Evolutionary conservation across 176 grass and related monocot genomes (phyloP), one percentile per base, ranked within the genome.

Genomic region (Oryza meyeriana): DNA sequence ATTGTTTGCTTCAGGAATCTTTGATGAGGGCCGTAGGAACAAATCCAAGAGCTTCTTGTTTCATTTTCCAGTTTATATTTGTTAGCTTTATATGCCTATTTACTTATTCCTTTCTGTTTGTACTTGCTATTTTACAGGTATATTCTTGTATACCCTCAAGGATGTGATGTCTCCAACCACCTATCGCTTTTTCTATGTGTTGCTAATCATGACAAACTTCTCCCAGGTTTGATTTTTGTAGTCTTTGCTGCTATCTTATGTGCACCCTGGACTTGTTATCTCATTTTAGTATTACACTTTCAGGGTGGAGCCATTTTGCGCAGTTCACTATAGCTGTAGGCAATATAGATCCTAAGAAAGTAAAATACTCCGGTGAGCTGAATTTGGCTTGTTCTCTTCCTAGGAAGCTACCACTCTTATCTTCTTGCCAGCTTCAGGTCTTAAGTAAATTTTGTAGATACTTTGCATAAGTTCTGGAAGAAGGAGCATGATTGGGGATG

Each of bases 401-500:
- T 83, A 39, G 36, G 47, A 79, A 83, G 74, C 79, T 78, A 41
- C 58, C 72, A 25, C 68, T 59, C 62, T 57, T 78, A 64, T n/a
- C 62, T 41, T 61, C 4, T 48, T 10, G 18, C 38, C 35, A 79
- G 73, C 45, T 73, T 40, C 74, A 86, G 30, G 62, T 10, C 3
- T 94, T 94, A 72, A 82, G 72, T 71, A 83, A 62, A 30, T 80
- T 93, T 80, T 94, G 85, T 82, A 99, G 96, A 99, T 92, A 99
- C 96, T 77, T 87, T 95, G 74, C 96, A 99, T 82, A 88, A 93
- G 28, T 99, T 99, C 69, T 99, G 96, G 96, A 99, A 99, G 85
- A 99, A 99, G 76, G 96, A 99, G 79, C 96, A 99, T 88, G 96
- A 99, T 85, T 99, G 96, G 96, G 96, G 96, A 57, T 99, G 96